These are phyloP conservation scores for Irpex sp. DNA, from an alignment of 1,284 basidiomycete genomes.

Conservation along the genomic window DNA sequence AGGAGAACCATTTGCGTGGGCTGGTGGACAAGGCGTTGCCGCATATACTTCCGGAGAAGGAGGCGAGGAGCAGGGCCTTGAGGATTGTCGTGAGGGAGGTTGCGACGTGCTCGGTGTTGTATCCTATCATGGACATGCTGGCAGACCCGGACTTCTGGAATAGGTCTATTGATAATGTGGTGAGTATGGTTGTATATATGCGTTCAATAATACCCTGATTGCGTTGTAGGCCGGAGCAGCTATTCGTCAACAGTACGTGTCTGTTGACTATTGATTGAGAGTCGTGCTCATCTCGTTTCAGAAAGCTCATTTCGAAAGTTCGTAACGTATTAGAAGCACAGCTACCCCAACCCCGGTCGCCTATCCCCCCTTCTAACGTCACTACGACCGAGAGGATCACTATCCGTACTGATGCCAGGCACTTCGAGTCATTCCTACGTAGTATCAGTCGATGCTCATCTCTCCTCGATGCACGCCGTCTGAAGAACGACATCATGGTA, in stretches of 20 bases:
- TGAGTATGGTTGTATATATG: slow-evolving; percentile 34
- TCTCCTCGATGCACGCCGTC: slow-evolving; percentile 81
- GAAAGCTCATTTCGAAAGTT: slow-evolving; percentile 81
- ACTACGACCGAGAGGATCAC: slow-evolving; percentile 67
- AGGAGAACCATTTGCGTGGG: slow-evolving; percentile 79
- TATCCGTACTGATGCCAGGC: slow-evolving; percentile 70
- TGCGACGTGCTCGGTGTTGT: slow-evolving; percentile 76
- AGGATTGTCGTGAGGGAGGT: slow-evolving; percentile 80
- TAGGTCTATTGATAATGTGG: slow-evolving; percentile 84
- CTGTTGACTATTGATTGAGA: too few relatives aligned
- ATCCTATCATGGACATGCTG: slow-evolving; percentile 89
- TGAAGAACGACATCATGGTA: slow-evolving; percentile 86
- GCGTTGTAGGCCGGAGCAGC: slow-evolving; percentile 72
- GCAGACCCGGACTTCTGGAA: slow-evolving; percentile 98
- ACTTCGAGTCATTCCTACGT: slow-evolving; percentile 87
- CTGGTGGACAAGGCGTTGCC: slow-evolving; percentile 73
- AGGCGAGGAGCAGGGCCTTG: slow-evolving; percentile 69
- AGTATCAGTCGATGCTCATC: slow-evolving; percentile 82
- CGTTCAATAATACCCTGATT: slow-evolving; percentile 13
- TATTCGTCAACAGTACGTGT: slow-evolving; percentile 82
- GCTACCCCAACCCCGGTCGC: slow-evolving; percentile 50
- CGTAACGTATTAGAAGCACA: slow-evolving; percentile 81
- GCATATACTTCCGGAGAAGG: slow-evolving; percentile 72
- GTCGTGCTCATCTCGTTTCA: slow-evolving; percentile 23
- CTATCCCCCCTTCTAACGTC: slow-evolving; percentile 30